These are phyloP conservation scores for Alopecurus myosuroides DNA, from an alignment of 176 grass and related monocot species.

Conservation along the genomic window DNA sequence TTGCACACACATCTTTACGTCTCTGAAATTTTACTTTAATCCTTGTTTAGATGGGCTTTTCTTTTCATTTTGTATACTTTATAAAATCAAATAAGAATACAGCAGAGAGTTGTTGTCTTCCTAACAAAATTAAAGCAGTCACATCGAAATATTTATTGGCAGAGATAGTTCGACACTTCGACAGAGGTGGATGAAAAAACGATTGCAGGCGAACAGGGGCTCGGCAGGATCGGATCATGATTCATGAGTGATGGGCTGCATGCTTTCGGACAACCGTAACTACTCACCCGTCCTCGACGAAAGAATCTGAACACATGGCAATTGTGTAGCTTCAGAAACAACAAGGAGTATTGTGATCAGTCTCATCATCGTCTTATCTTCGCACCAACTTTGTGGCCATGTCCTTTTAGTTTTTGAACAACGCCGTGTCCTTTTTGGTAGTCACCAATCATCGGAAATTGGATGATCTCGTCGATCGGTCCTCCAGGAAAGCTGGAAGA, in stretches of 20 bases:
- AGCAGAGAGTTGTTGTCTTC: too few relatives aligned
- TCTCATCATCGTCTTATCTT: not conserved
- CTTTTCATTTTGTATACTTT: too few relatives aligned
- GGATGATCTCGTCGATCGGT: not conserved
- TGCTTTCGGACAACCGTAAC: not conserved
- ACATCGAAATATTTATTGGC: not conserved
- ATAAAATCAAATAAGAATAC: too few relatives aligned
- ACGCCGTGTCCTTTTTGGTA: too few relatives aligned
- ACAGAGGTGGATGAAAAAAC: too few relatives aligned
- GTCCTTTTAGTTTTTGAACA: too few relatives aligned
- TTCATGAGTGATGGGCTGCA: not conserved
- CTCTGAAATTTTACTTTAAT: too few relatives aligned
- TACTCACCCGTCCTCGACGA: not conserved
- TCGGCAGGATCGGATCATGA: not conserved
- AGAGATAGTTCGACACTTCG: too few relatives aligned
- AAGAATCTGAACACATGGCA: constrained; percentile 5
- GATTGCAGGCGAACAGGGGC: not conserved
- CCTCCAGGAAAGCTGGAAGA: constrained; percentile 18
- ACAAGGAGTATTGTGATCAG: not conserved
- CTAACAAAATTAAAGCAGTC: not conserved
- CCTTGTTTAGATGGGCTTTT: too few relatives aligned
- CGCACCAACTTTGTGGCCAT: not conserved
- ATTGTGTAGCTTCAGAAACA: not conserved
- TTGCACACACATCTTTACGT: not conserved
- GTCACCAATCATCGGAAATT: too few relatives aligned